These are phyloP conservation scores for Puccinellia tenuiflora DNA, from an alignment of 176 grass and related monocot genomes.

Conservation along the genomic window DNA sequence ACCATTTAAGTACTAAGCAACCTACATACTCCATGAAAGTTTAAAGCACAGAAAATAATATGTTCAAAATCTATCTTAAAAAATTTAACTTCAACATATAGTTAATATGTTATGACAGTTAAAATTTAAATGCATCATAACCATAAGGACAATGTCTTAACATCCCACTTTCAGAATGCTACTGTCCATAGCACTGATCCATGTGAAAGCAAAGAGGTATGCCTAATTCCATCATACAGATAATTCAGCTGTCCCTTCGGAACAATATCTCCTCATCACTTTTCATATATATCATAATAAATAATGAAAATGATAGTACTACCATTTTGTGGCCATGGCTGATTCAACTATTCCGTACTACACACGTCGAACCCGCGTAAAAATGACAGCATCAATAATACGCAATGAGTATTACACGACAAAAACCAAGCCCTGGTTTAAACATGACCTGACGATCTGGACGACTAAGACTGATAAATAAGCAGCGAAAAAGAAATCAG, in stretches of 20 bases:
- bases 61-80: neutral
- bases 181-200: neutral
- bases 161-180: neutral
- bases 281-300: neutral
- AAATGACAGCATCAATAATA: slow-evolving; percentile 1
- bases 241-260: neutral
- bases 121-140: neutral
- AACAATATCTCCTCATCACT: slow-evolving; percentile 1
- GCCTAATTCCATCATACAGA: neutral
- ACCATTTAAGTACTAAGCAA: neutral
- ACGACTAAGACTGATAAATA: neutral
- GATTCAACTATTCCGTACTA: neutral
- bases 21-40: neutral
- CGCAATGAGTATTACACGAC: neutral
- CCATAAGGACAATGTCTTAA: neutral
- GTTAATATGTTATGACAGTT: neutral
- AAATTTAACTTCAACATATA: neutral
- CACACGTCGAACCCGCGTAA: neutral
- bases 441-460: neutral
- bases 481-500: neutral
- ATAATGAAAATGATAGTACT: neutral
- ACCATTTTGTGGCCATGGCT: neutral
- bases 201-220: neutral
- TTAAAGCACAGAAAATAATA: neutral
- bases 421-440: neutral